Percentiles rank a stretch among this genome's conserved stretches.
Conservation (phyloP, 2,329 filamentous ascomycete genomes). For the Paracoccidioides brasiliensis region DNA sequence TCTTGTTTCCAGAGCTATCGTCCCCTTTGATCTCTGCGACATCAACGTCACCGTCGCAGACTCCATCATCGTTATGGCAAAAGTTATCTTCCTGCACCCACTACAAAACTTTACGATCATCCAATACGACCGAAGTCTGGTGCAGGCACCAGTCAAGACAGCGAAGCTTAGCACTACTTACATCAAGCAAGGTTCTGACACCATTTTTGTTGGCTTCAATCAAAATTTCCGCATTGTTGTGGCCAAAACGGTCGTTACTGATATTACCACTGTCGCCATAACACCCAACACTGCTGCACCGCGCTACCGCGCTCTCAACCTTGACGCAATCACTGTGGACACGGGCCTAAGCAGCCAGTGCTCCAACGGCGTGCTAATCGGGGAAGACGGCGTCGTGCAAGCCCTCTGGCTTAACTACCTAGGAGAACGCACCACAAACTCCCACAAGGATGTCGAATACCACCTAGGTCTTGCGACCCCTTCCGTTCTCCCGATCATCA, state of each 20-base stretch:
- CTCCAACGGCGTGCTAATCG: slow-evolving; percentile 82
- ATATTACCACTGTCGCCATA: slow-evolving; percentile 93
- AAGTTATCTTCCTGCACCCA: slow-evolving; percentile 90
- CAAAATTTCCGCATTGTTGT: slow-evolving; percentile 88
- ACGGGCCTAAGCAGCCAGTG: slow-evolving; percentile 84
- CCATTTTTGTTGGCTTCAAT: slow-evolving; percentile 97
- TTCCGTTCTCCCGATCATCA: slow-evolving; percentile 75
- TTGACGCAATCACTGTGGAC: slow-evolving; percentile 94
- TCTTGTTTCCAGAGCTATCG: slow-evolving; percentile 82
- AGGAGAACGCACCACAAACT: slow-evolving; percentile 67
- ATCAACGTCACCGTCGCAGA: slow-evolving; percentile 94
- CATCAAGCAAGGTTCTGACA: slow-evolving; percentile 85
- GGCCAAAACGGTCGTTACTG: slow-evolving; percentile 85
- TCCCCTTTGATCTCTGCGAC: slow-evolving; percentile 93
- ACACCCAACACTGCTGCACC: slow-evolving; percentile 86
- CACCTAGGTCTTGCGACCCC: slow-evolving; percentile 85
- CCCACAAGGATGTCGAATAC: slow-evolving; percentile 86
- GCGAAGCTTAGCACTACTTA: slow-evolving; percentile 68
- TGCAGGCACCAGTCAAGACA: slow-evolving; percentile 85
- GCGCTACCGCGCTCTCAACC: slow-evolving; percentile 84
- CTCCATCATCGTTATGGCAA: slow-evolving; percentile 85
- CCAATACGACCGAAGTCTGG: slow-evolving; percentile 83
- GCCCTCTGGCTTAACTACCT: slow-evolving; percentile 95
- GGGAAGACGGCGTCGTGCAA: slow-evolving; percentile 82
- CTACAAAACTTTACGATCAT: slow-evolving; percentile 94